A percentile compares a stretch with the other conserved stretches of the same genome.
Evolutionary conservation across 306 rosid species (phyloP).

Genomic region (Luffa acutangula): DNA sequence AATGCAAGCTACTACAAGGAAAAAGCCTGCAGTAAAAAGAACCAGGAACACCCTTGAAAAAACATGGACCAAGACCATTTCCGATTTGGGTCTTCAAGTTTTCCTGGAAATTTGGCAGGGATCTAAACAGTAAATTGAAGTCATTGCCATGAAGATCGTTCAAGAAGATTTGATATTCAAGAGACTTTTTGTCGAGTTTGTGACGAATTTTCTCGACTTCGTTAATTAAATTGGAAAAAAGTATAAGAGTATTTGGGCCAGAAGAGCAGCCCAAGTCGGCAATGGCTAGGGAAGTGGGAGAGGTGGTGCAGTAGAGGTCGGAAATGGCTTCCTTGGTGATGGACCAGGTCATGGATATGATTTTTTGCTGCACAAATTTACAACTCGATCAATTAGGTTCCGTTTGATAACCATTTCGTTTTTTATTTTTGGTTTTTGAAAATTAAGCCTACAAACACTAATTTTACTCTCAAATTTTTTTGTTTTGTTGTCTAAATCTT

Average conservation of each 20-base stretch:
- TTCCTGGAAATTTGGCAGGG: conserved; percentile 22
- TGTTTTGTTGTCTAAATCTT: no score
- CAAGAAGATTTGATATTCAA: conserved; percentile 27
- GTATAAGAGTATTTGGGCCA: conserved; percentile 39
- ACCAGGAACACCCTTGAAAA: conserved; percentile 37
- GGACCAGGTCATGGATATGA: conserved; percentile 28
- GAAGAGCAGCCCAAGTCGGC: conserved; percentile 58
- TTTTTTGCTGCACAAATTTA: conserved; percentile 23
- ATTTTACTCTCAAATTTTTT: no score
- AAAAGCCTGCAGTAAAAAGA: conserved; percentile 52
- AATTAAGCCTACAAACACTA: no score
- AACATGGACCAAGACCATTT: conserved; percentile 19
- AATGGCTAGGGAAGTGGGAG: conserved; percentile 13
- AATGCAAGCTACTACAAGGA: conserved; percentile 26
- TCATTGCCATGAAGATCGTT: conserved; percentile 44
- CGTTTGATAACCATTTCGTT: no score
- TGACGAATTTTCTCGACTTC: conserved; percentile 19
- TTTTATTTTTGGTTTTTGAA: no score
- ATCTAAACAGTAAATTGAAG: conserved; percentile 36
- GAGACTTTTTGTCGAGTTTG: conserved; percentile 6
- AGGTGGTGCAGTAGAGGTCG: conserved; percentile 1
- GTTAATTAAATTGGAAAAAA: conserved; percentile 26
- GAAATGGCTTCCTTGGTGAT: conserved; percentile 39
- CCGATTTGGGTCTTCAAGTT: conserved; percentile 14
- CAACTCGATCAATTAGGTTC: background rate